These are phyloP conservation scores for Pichia sp. DNA, from an alignment of 1,139 yeast genomes.

Conservation along the genomic window DNA sequence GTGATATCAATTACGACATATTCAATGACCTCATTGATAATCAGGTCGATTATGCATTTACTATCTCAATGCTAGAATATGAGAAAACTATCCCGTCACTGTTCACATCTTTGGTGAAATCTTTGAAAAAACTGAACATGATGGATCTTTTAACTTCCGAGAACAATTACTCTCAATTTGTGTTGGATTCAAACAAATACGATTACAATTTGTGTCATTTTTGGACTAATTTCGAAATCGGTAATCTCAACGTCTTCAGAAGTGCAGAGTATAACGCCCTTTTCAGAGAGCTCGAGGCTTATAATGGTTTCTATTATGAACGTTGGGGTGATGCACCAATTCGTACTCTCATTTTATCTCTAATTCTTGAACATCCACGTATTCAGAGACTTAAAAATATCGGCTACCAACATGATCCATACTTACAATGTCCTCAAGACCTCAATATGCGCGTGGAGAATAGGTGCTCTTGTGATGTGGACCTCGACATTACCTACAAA, in stretches of 20 bases:
- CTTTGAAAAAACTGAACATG: conserved; percentile 15
- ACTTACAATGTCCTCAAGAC: conserved; percentile 53
- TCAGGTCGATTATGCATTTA: conserved; percentile 44
- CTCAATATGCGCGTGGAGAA: conserved; percentile 35
- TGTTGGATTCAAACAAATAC: conserved; percentile 39
- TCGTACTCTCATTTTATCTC: conserved; percentile 50
- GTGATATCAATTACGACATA: conserved; percentile 49
- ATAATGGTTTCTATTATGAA: conserved; percentile 59
- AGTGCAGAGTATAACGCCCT: conserved; percentile 42
- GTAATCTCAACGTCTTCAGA: conserved; percentile 47
- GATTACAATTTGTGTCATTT: conserved; percentile 60
- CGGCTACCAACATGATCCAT: conserved; percentile 54
- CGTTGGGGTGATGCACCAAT: conserved; percentile 73
- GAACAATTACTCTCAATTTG: conserved; percentile 41
- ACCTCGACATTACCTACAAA: conserved; percentile 41
- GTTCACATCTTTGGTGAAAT: conserved; percentile 31
- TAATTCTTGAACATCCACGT: conserved; percentile 39
- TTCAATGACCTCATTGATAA: conserved; percentile 43
- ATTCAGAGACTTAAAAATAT: conserved; percentile 50
- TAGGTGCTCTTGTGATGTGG: conserved; percentile 49
- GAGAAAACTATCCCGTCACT: conserved; percentile 43
- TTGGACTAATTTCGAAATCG: conserved; percentile 69
- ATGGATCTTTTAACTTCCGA: conserved; percentile 18
- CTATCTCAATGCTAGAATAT: conserved; percentile 46
- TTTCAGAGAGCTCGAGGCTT: conserved; percentile 36